phyloP scores from a whole-genome alignment of 305 asterid genomes.

The Fraxinus velutina region DNA sequence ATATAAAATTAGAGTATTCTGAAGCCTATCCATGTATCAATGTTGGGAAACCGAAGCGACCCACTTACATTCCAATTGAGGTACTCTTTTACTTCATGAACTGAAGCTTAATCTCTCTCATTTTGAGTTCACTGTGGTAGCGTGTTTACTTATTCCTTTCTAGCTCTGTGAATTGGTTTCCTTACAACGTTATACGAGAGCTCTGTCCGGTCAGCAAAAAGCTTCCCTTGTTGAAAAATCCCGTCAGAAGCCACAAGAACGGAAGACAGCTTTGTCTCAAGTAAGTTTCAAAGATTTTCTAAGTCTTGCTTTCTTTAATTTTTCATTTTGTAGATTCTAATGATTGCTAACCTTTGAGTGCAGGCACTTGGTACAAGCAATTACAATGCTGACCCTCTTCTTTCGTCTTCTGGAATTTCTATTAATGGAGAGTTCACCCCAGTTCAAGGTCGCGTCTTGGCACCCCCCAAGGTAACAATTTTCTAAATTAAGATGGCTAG shows the following conservation, averaged over 20 bases:
- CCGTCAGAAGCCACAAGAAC: constrained; percentile 63
- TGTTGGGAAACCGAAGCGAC: constrained; percentile 62
- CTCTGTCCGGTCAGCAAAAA: constrained; percentile 55
- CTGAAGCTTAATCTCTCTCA: not conserved
- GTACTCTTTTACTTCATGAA: constrained; percentile 21
- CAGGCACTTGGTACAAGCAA: constrained; percentile 59
- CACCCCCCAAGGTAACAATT: constrained; percentile 51
- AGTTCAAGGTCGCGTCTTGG: constrained; percentile 56
- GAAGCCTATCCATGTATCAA: constrained; percentile 61
- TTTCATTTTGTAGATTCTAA: constrained; percentile 10
- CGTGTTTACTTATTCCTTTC: not conserved
- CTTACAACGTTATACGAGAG: constrained; percentile 67
- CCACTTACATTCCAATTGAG: constrained; percentile 62
- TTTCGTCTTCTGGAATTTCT: constrained; percentile 47
- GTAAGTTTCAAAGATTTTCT: constrained; percentile 29
- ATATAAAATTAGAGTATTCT: constrained; percentile 37
- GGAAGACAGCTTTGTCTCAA: constrained; percentile 47
- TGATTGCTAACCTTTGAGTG: not conserved
- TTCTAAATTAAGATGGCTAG: not conserved
- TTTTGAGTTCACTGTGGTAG: not conserved
- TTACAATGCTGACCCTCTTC: constrained; percentile 55
- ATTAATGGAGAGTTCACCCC: constrained; percentile 44
- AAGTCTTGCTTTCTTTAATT: not conserved
- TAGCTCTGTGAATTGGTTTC: constrained; percentile 56
- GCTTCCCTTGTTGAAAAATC: constrained; percentile 74